Evolutionary conservation across 495 filamentous ascomycete genomes (phyloP), one percentile per base, ranked within the genome.

Genomic region (Lasiosphaeriaceae sp.): DNA sequence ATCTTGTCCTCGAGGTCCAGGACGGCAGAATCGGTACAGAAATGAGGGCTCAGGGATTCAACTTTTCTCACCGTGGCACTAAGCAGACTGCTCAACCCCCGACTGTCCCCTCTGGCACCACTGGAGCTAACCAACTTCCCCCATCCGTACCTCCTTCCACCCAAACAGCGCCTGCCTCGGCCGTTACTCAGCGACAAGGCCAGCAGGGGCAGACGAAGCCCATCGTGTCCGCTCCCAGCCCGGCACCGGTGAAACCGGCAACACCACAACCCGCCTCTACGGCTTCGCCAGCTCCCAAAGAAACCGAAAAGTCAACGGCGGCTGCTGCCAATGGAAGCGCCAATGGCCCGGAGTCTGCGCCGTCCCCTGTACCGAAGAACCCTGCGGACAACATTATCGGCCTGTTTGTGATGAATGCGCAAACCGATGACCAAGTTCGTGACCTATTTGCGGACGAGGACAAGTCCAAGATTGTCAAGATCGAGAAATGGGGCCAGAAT

Each of bases 1-100:
- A 88, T 79, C 78, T 99, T 50, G 92, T 97, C 16, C 75, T 99
- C 55, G 94, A 99, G 63, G 84, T 99, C 45, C 92, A 97, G 66
- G 86, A 86, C 65, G 94, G 94, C 21, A 81, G 95, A 43, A 99
- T 99, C 62, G 94, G 91, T 11, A 97, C 94, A 0, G 94, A 97
- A 72, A 99, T 97, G 93, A 83, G 90, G 59, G 95, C 94, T 12
- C 94, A 97, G 68, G 94, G 94, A 34, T 99, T 99, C 85, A 99
- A 99, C 80, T 99, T 99, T 69, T 88, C 95, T 34, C 95, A 99
- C 72, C 86, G 94, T 57, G 85, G 85, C 20, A 77, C 80, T 26
- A 89, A 89, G 69, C 74, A 77, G 57, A 47, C 72, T 55, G 66
- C 73, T 53, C 71, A 72, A 45, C 45, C 62, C 61, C 29, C 70